phyloP scores from a whole-genome alignment of 1,139 yeast species.

The Kluyveromyces sp. region DNA sequence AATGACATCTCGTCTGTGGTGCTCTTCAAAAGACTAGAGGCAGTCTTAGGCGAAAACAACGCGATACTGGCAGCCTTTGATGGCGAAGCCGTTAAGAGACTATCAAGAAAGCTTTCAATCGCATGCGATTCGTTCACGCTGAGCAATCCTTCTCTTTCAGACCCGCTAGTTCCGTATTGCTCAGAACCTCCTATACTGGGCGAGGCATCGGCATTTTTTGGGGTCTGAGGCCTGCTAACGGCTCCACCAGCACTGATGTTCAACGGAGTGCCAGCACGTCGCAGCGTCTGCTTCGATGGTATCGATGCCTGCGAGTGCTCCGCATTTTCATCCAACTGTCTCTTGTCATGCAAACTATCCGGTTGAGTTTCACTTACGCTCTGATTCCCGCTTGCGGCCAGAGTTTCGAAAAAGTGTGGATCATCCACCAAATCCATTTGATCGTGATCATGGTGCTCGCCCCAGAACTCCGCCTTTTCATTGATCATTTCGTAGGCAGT shows the following conservation, averaged over 20 bases:
- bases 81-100: slow-evolving; percentile 15
- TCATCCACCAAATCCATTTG: slow-evolving; percentile 2
- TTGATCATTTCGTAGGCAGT: slow-evolving; percentile 30
- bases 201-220: background rate
- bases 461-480: slow-evolving; percentile 4
- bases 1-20: background rate
- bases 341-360: background rate
- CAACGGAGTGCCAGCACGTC: background rate
- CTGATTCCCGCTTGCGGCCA: background rate
- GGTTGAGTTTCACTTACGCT: background rate
- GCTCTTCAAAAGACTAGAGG: background rate
- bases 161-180: background rate
- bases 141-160: slow-evolving; percentile 13
- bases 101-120: slow-evolving; percentile 29
- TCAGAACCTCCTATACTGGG: background rate
- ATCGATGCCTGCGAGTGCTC: background rate
- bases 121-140: slow-evolving; percentile 30
- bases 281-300: too few relatives aligned
- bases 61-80: slow-evolving; percentile 3
- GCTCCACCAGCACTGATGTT: background rate
- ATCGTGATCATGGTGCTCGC: slow-evolving; percentile 3
- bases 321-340: background rate
- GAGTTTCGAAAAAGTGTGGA: background rate
- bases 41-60: slow-evolving; percentile 2
- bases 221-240: slow-evolving; percentile 10